These are phyloP conservation scores for Dryas alaskensis DNA, from an alignment of 306 rosid species.

Conservation along the genomic window DNA sequence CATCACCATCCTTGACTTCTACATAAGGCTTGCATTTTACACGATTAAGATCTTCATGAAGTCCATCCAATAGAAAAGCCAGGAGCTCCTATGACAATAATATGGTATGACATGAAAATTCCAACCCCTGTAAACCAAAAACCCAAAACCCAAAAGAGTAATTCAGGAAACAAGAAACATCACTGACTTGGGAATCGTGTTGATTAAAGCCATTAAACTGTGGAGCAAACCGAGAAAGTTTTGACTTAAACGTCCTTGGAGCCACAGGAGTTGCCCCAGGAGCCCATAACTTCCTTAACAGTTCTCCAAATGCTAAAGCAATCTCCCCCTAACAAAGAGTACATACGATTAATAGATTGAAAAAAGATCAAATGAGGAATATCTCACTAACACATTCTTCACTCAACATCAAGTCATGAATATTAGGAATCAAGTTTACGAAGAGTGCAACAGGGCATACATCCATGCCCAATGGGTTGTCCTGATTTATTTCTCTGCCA, in stretches of 20 bases:
- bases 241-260: conserved; percentile 83
- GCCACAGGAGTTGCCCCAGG: conserved; percentile 90
- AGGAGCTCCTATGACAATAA: conserved; percentile 71
- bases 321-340: conserved; percentile 80
- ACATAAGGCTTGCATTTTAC: conserved; percentile 93
- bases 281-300: conserved; percentile 94
- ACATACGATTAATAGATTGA: conserved; percentile 5
- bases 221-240: conserved; percentile 95
- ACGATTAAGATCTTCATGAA: conserved; percentile 98
- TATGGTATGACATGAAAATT: conserved; percentile 25
- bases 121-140: conserved; percentile 22
- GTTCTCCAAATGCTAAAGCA: conserved; percentile 94
- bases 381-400: conserved; percentile 7
- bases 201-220: conserved; percentile 99
- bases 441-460: conserved; percentile 45
- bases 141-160: conserved; percentile 22
- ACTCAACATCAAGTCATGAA: conserved; percentile 19
- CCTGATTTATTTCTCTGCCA: conserved; percentile 81
- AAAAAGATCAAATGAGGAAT: background rate
- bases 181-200: conserved; percentile 97
- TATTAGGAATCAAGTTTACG: conserved; percentile 15
- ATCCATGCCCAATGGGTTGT: conserved; percentile 93
- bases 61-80: conserved; percentile 96
- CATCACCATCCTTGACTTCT: conserved; percentile 91
- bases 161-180: conserved; percentile 30